phyloP scores from a whole-genome alignment of 352 stramenopile genomes.

The Pythium scleroteichum region DNA sequence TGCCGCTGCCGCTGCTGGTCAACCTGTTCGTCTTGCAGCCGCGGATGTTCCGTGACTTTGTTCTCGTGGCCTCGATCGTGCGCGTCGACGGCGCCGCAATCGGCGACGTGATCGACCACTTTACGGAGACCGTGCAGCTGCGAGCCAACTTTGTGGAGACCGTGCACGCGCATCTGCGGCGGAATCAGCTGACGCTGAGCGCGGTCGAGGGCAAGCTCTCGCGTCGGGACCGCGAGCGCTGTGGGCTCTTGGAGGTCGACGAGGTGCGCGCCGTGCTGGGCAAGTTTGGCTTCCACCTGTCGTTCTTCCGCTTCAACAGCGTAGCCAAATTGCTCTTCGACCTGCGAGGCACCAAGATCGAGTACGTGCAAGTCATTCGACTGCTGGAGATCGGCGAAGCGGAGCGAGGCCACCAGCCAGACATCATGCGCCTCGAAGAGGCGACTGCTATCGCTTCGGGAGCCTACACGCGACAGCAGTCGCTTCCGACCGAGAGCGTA shows the following conservation, averaged over 20 bases:
- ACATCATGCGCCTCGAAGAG: not conserved
- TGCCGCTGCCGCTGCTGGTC: slow-evolving; percentile 25
- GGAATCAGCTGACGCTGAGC: slow-evolving; percentile 8
- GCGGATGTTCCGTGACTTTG: slow-evolving; percentile 29
- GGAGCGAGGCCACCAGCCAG: slow-evolving; percentile 3
- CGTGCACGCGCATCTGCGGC: slow-evolving; percentile 20
- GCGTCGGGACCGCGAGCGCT: not conserved
- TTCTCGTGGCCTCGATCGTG: slow-evolving; percentile 22
- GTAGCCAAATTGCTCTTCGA: slow-evolving; percentile 31
- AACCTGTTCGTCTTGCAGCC: slow-evolving; percentile 31
- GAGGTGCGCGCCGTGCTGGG: slow-evolving; percentile 25
- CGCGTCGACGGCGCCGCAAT: slow-evolving; percentile 28
- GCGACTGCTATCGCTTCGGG: too few relatives aligned
- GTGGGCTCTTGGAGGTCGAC: slow-evolving; percentile 18
- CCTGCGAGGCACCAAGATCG: slow-evolving; percentile 18
- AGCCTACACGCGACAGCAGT: not conserved
- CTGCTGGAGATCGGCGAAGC: slow-evolving; percentile 21
- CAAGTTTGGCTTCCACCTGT: slow-evolving; percentile 29
- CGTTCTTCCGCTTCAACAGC: slow-evolving; percentile 35
- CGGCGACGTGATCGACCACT: slow-evolving; percentile 32
- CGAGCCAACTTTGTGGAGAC: slow-evolving; percentile 24
- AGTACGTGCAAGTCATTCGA: slow-evolving; percentile 27
- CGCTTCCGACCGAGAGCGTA: too few relatives aligned
- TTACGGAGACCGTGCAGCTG: slow-evolving; percentile 29
- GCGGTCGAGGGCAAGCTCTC: slow-evolving; percentile 20